These are phyloP conservation scores for Termitomyces sp. DNA, from an alignment of 768 basidiomycete species.

Conservation along the genomic window DNA sequence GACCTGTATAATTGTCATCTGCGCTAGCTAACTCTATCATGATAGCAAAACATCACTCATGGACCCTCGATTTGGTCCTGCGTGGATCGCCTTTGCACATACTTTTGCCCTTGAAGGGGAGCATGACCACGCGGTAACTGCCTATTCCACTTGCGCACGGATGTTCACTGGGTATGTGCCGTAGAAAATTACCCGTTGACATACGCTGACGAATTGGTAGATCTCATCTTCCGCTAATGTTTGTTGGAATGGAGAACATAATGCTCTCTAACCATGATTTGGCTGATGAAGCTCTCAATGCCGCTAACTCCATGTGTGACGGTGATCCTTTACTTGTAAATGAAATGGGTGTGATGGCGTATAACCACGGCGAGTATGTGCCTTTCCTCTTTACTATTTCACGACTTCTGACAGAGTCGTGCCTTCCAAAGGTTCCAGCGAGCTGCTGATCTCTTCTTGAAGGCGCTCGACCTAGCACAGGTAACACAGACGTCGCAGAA, in stretches of 20 bases:
- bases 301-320: constrained; percentile 76
- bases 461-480: constrained; percentile 75
- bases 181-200: not conserved
- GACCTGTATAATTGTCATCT: not conserved
- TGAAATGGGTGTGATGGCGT: constrained; percentile 91
- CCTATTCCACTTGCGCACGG: constrained; percentile 93
- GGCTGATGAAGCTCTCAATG: constrained; percentile 85
- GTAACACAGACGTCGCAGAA: constrained; percentile 81
- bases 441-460: constrained; percentile 67
- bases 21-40: not conserved
- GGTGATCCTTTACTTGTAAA: constrained; percentile 88
- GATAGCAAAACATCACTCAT: constrained; percentile 90
- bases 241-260: constrained; percentile 98
- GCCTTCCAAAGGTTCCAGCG: constrained; percentile 51
- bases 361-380: constrained; percentile 75
- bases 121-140: constrained; percentile 97
- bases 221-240: constrained; percentile 92
- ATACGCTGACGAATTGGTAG: constrained; percentile 30
- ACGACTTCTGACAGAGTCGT: not conserved
- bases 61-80: constrained; percentile 93
- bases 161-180: constrained; percentile 85
- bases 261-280: constrained; percentile 74
- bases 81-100: constrained; percentile 98
- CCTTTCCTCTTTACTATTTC: not conserved
- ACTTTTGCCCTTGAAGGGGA: constrained; percentile 97